Evolutionary conservation across 805 yeast genomes (phyloP), one percentile per base, ranked within the genome.

Genomic region (Yamadazyma endophytica): DNA sequence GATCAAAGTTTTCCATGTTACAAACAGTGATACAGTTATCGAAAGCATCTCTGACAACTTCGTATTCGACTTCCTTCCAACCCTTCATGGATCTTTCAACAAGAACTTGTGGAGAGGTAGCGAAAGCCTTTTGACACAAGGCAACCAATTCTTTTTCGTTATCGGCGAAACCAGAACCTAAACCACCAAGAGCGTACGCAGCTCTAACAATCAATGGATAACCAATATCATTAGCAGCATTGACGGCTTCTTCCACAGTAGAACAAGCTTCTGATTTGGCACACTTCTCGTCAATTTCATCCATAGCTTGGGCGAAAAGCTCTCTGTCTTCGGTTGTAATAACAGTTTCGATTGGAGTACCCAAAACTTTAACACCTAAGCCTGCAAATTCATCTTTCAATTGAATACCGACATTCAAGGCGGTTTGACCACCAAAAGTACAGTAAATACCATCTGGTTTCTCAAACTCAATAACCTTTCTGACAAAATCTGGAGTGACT

Each of bases 401-500:
- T 52, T 87, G 82, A 31, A 92, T 94, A 65, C 97, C 97, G 39
- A 90, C 96, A 56, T 89, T 92, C 50, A 92, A 73, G 43, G 83
- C 98, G 20, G 99, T 92, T 69, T 92, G 99, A 46, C 99, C 99
- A 53, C 99, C 99, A 59, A 92, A 92, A 3, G 98, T 90, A 54
- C 90, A 74, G 54, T 90, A 70, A 34, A 92, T 89, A 28, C 96
- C 97, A 62, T 92, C 97, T 24, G 98, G 98, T 47, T 78, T 77
- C 68, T 92, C 99, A 44, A 95, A 80, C 64, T 92, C 96, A 44
- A 92, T 90, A 53, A 92, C 86, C 60, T 92, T 85, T 26, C 89
- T 84, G 47, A 92, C 88, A 61, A 90, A 92, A 58, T 92, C 98
- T 13, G 97, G 84, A 23, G 97, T 92, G 29, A 92, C 97, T 11